These are phyloP conservation scores for Emergomyces africanus DNA, from an alignment of 2,329 filamentous ascomycete species.

Conservation along the genomic window DNA sequence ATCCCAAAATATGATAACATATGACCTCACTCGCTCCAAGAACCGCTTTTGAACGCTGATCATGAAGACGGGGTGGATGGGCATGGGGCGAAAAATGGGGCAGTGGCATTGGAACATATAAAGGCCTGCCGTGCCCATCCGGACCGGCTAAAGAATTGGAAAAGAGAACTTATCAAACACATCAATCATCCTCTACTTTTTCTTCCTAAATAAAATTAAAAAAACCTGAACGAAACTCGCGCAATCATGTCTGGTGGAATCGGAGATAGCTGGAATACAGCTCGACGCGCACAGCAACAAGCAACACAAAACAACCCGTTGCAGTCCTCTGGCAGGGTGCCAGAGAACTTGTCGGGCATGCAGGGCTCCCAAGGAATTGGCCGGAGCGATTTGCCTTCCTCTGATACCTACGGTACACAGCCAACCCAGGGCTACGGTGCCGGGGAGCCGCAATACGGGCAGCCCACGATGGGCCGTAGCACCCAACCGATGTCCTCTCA, in stretches of 20 bases:
- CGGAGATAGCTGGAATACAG: constrained; percentile 4
- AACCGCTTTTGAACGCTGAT: not conserved
- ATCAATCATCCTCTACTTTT: not conserved
- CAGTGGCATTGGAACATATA: not conserved
- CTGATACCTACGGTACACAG: not conserved
- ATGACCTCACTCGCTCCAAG: not conserved
- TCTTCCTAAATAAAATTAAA: not conserved
- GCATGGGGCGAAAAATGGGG: not conserved
- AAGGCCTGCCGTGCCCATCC: not conserved
- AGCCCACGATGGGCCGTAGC: not conserved
- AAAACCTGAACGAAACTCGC: not conserved
- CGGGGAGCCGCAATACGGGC: not conserved
- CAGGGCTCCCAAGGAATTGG: not conserved
- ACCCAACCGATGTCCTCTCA: not conserved
- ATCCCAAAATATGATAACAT: not conserved
- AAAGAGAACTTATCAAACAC: not conserved
- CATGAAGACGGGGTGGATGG: not conserved
- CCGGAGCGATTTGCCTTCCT: not conserved
- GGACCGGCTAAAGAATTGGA: not conserved
- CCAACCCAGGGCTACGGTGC: not conserved
- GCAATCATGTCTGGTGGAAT: constrained; percentile 9
- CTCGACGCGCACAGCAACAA: not conserved
- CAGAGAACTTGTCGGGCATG: not conserved
- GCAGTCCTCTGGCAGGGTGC: not conserved
- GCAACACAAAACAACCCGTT: not conserved